Conservation (phyloP, 106 monocot genomes). For the Dendrobium huoshanense region DNA sequence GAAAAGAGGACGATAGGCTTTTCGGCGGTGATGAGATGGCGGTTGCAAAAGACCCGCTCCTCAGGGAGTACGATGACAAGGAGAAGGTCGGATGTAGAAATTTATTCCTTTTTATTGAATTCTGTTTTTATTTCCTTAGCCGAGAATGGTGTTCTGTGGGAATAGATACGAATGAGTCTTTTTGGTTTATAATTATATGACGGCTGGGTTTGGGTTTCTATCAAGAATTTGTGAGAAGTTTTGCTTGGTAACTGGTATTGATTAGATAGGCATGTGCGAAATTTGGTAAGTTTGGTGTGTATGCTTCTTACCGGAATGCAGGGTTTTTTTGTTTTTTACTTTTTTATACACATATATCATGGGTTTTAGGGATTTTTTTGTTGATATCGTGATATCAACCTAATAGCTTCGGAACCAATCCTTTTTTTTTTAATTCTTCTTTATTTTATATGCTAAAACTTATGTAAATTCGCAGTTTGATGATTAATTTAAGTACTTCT, state of each 20-base stretch:
- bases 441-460: not conserved
- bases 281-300: no score
- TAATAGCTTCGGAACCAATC: no score
- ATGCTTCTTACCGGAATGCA: not conserved
- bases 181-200: not conserved
- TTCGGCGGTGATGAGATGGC: not conserved
- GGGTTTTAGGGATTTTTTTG: no score
- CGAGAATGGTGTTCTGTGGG: not conserved
- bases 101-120: not conserved
- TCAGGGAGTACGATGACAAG: conserved; percentile 40
- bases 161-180: not conserved
- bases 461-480: no score
- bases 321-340: not conserved
- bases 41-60: conserved; percentile 1
- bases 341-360: not conserved
- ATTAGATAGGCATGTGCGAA: no score
- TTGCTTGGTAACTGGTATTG: not conserved
- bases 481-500: no score
- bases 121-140: not conserved
- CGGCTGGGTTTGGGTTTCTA: not conserved
- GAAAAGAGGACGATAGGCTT: not conserved
- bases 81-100: conserved; percentile 34
- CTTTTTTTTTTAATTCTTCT: not conserved
- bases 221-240: not conserved
- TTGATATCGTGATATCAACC: no score